These are phyloP conservation scores for Penicillium coffeae DNA, from an alignment of 495 filamentous ascomycete species.

Conservation along the genomic window DNA sequence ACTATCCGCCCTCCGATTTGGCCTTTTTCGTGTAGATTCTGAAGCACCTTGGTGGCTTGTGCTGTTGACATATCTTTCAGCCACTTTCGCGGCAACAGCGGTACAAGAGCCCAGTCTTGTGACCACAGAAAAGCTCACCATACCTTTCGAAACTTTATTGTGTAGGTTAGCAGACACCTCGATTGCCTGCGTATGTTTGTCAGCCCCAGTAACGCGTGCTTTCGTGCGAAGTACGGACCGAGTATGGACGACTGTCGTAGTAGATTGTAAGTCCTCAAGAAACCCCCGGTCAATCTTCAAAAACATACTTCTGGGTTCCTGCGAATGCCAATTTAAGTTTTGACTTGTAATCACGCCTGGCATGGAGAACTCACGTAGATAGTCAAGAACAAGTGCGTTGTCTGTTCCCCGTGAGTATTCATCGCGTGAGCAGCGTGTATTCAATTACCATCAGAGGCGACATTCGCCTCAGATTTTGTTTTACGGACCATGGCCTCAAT, in stretches of 20 bases:
- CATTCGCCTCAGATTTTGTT: slow-evolving; percentile 42
- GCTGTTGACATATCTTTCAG: slow-evolving; percentile 28
- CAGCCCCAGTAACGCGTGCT: neutral
- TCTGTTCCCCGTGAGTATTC: slow-evolving; percentile 20
- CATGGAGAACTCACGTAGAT: slow-evolving; percentile 49
- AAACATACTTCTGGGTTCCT: slow-evolving; percentile 57
- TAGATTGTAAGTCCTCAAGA: neutral
- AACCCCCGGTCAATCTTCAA: neutral
- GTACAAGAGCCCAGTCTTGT: neutral
- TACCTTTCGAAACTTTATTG: slow-evolving; percentile 63
- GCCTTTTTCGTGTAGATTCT: slow-evolving; percentile 58
- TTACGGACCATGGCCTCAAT: slow-evolving; percentile 29
- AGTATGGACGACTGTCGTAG: slow-evolving; percentile 53
- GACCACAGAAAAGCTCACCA: neutral
- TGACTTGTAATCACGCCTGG: neutral
- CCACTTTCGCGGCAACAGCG: neutral
- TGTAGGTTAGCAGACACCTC: slow-evolving; percentile 65
- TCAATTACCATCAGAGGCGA: neutral
- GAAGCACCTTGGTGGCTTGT: slow-evolving; percentile 57
- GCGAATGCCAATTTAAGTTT: slow-evolving; percentile 1
- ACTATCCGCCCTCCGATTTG: slow-evolving; percentile 55
- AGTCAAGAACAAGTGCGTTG: slow-evolving; percentile 45
- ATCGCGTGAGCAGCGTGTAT: too few species aligned
- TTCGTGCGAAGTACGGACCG: slow-evolving; percentile 30
- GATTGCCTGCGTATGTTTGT: slow-evolving; percentile 43